phyloP scores from a whole-genome alignment of 2,329 filamentous ascomycete genomes.

The Colletotrichum paranaense region DNA sequence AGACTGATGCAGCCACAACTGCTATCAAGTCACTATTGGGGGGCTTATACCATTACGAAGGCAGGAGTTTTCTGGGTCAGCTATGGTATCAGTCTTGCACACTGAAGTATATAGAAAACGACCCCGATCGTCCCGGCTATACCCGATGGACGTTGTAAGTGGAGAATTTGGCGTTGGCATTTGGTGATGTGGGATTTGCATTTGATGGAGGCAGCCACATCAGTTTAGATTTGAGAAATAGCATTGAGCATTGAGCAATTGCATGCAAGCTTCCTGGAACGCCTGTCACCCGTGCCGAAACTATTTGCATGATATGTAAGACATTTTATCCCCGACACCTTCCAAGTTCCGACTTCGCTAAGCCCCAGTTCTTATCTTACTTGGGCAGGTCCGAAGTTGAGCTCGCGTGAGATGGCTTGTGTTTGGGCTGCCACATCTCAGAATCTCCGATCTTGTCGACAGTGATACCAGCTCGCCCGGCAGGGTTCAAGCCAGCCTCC shows the following conservation, averaged over 20 bases:
- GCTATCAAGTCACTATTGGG: background rate
- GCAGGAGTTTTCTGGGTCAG: background rate
- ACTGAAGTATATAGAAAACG: background rate
- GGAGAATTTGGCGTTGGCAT: too few relatives aligned
- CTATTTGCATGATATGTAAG: background rate
- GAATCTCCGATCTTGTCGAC: constrained; percentile 53
- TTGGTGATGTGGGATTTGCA: background rate
- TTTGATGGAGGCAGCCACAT: too few relatives aligned
- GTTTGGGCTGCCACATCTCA: constrained; percentile 18
- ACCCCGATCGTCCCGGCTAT: background rate
- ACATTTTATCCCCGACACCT: background rate
- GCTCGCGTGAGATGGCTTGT: background rate
- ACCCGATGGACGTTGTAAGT: background rate
- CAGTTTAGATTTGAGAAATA: too few relatives aligned
- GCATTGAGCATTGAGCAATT: too few relatives aligned
- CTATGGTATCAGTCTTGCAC: background rate
- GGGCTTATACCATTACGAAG: background rate
- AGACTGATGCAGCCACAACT: background rate
- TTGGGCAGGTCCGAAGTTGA: background rate
- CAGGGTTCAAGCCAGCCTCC: constrained; percentile 59
- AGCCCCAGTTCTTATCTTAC: background rate
- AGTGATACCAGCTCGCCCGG: constrained; percentile 57
- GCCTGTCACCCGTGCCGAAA: background rate
- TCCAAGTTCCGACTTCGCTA: background rate
- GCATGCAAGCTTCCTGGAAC: too few relatives aligned